These are phyloP conservation scores for Epichloe gansuensis DNA, from an alignment of 2,329 filamentous ascomycete species.

Conservation along the genomic window DNA sequence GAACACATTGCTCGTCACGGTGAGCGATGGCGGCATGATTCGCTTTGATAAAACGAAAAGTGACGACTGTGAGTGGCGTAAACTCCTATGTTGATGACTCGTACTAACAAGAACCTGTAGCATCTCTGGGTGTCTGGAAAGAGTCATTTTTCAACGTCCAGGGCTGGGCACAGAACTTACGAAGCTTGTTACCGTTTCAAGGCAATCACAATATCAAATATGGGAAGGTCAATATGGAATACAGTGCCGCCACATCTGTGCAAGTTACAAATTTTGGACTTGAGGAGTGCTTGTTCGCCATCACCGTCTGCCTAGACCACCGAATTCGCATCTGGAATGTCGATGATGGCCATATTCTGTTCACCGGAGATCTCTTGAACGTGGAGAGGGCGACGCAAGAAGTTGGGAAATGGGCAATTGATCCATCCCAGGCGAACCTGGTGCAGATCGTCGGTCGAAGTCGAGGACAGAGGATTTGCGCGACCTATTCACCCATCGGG, in stretches of 20 bases:
- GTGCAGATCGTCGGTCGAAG: slow-evolving; percentile 56
- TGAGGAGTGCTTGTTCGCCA: slow-evolving; percentile 41
- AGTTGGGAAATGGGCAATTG: slow-evolving; percentile 60
- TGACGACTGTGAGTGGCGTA: slow-evolving; percentile 30
- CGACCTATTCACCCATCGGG: slow-evolving; percentile 80
- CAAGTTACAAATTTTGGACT: slow-evolving; percentile 40
- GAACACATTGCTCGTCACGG: slow-evolving; percentile 64
- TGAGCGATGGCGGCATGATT: slow-evolving; percentile 68
- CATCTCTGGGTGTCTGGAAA: slow-evolving; percentile 39
- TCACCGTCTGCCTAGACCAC: slow-evolving; percentile 84
- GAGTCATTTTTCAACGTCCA: slow-evolving; percentile 64
- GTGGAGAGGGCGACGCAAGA: slow-evolving; percentile 55
- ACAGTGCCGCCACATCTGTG: slow-evolving; percentile 54
- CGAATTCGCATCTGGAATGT: slow-evolving; percentile 83
- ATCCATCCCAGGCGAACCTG: slow-evolving; percentile 65
- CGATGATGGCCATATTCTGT: slow-evolving; percentile 63
- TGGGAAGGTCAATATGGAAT: slow-evolving; percentile 52
- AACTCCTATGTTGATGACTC: not conserved
- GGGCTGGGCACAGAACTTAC: slow-evolving; percentile 56
- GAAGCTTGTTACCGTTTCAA: slow-evolving; percentile 55
- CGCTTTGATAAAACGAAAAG: slow-evolving; percentile 49
- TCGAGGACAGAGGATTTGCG: slow-evolving; percentile 45
- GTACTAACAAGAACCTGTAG: slow-evolving; percentile 9
- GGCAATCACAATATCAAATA: slow-evolving; percentile 51
- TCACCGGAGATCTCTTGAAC: slow-evolving; percentile 66